Base-by-base conservation (phyloP, 768 basidiomycete genomes). In the Trametes coccinea region DNA sequence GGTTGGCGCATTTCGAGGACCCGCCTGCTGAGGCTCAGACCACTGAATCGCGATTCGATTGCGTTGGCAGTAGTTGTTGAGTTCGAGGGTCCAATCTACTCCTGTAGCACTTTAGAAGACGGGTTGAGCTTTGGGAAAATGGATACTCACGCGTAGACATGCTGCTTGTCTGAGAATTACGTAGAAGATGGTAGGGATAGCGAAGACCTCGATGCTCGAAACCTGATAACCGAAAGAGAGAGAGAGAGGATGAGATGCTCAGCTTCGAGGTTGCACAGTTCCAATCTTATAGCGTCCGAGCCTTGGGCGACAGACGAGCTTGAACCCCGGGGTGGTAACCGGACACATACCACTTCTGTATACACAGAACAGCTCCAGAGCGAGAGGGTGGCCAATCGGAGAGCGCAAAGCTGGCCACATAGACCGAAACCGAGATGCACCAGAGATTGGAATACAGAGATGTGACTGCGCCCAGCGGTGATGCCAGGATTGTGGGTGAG, bases 61-160 rank as follows among this genome's bases (percentile, higher is more conserved):
- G 11, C 33, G 51, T 56, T 72, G 72, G 30, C 66, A 46, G 13
- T 60, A 62, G 56, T 72, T 73, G 54, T 73, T 72, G 16, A 73
- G 58, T 33, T 71, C 60, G 62, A 70, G 64, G 41, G 68, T 46
- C 44, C 61, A 59, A 41, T 71, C 70, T 71, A 27, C 17, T 31
- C 31, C 3, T 6, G 3, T 10, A 31, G n/a, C 41, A 50, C 29
- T 44, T 4, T 14, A 33, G 10, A n/a, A 14, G 39, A 39, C 39
- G 7, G n/a, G 41, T 5, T 37, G 34, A 37, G 34, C 34, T 3
- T 34, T 31, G 31, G 5, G 5, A 16, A 33, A 13, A 44, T 50
- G n/a, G 14, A 11, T 11, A 60, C 59, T 46, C 45, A 60, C 59
- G 47, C 30, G 53, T 31, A 48, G 41, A 61, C 48, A 63, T 58